Evolutionary conservation across 2,329 filamentous ascomycete species (phyloP).

Genomic region (Apiospora arundinis): DNA sequence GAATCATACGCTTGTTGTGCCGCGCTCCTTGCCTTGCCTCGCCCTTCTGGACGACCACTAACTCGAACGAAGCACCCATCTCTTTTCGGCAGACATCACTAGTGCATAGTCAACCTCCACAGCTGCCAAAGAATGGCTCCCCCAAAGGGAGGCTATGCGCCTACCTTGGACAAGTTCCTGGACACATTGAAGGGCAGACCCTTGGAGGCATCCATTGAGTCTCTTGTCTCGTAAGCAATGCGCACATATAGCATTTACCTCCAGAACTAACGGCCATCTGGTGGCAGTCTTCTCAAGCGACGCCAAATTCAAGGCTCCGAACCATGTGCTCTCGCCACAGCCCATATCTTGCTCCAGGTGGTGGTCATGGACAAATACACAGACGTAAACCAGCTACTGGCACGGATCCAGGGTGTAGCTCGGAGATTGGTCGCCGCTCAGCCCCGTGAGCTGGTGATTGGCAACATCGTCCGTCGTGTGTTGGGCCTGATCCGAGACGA

Average conservation of each 20-base stretch:
- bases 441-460: slow-evolving; percentile 88
- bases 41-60: slow-evolving; percentile 23
- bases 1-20: background rate
- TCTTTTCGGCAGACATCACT: slow-evolving; percentile 20
- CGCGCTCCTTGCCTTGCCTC: background rate
- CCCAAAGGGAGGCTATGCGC: slow-evolving; percentile 64
- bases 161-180: slow-evolving; percentile 78
- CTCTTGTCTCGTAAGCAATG: slow-evolving; percentile 75
- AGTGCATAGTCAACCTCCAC: background rate
- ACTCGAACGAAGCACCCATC: slow-evolving; percentile 21
- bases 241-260: background rate
- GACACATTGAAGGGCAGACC: slow-evolving; percentile 77
- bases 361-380: slow-evolving; percentile 82
- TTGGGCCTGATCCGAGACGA: slow-evolving; percentile 92
- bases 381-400: slow-evolving; percentile 79
- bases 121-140: slow-evolving; percentile 58
- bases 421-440: slow-evolving; percentile 81
- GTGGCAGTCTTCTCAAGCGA: slow-evolving; percentile 80
- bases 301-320: slow-evolving; percentile 88
- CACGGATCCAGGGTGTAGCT: slow-evolving; percentile 80
- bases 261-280: background rate
- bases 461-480: slow-evolving; percentile 91
- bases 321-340: slow-evolving; percentile 88
- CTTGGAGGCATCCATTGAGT: slow-evolving; percentile 83
- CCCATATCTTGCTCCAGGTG: slow-evolving; percentile 85